Conservation (phyloP, 495 filamentous ascomycete genomes). For the Hypoxylon crocopeplum region DNA sequence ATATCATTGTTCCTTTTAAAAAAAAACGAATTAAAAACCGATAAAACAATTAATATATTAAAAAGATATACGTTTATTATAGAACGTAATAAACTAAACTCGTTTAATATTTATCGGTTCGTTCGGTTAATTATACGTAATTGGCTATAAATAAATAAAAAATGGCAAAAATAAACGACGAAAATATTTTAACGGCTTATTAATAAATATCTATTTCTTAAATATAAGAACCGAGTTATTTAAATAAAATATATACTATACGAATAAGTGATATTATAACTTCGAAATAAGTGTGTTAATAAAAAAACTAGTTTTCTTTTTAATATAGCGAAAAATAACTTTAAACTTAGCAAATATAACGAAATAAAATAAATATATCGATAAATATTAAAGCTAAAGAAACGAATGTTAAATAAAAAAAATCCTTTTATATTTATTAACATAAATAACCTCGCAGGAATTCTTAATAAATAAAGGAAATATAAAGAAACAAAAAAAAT, state of each 20-base stretch:
- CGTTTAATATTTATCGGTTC: slow-evolving; percentile 52
- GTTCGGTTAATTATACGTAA: slow-evolving; percentile 52
- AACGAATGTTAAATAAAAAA: slow-evolving; percentile 3
- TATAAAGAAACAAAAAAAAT: slow-evolving; percentile 30
- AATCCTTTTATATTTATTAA: slow-evolving; percentile 5
- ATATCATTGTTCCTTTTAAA: slow-evolving; percentile 34
- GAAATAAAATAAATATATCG: slow-evolving; percentile 25
- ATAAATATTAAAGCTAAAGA: slow-evolving; percentile 8
- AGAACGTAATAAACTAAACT: slow-evolving; percentile 23
- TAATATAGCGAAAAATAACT: slow-evolving; percentile 32
- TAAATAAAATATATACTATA: slow-evolving; percentile 52
- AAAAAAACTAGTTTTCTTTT: slow-evolving; percentile 2
- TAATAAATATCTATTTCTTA: slow-evolving; percentile 42
- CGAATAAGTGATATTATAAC: slow-evolving; percentile 38
- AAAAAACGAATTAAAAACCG: slow-evolving; percentile 21
- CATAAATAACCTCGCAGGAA: not conserved
- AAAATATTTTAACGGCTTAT: slow-evolving; percentile 39
- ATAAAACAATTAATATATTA: slow-evolving; percentile 46
- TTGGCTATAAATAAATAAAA: slow-evolving; percentile 48
- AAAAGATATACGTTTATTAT: slow-evolving; percentile 53
- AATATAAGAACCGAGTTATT: slow-evolving; percentile 40
- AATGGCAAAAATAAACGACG: slow-evolving; percentile 38
- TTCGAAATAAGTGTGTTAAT: not conserved
- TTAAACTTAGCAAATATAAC: too few relatives aligned
- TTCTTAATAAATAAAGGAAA: slow-evolving; percentile 20